Percentiles rank a stretch among this genome's conserved stretches.
Evolutionary conservation across 176 grass and related monocot genomes (phyloP).

Genomic region (Areca catechu): DNA sequence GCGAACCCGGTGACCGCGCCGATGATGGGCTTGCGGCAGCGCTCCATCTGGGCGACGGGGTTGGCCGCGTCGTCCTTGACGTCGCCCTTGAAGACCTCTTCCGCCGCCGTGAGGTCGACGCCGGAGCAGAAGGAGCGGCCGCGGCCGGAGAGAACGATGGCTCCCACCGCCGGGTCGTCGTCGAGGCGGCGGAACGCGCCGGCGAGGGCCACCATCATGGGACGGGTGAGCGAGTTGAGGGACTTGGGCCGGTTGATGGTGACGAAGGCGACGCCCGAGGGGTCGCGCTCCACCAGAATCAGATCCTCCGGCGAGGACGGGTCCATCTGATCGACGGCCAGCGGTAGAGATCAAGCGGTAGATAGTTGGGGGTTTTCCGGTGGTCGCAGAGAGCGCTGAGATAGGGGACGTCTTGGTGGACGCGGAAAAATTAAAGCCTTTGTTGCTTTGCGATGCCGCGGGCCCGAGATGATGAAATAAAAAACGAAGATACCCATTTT

Average conservation of each 20-base stretch:
- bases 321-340: no score
- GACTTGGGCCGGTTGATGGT: conserved; percentile 86
- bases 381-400: no score
- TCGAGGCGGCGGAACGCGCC: conserved; percentile 50
- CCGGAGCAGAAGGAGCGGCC: conserved; percentile 83
- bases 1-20: conserved; percentile 74
- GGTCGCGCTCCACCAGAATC: conserved; percentile 43
- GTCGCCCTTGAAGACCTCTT: conserved; percentile 89
- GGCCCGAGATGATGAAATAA: no score
- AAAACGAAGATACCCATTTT: no score
- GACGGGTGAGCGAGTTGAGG: conserved; percentile 77
- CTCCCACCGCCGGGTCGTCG: conserved; percentile 49
- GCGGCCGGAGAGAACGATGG: conserved; percentile 54
- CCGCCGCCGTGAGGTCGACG: conserved; percentile 69
- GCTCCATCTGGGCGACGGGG: conserved; percentile 61
- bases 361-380: no score
- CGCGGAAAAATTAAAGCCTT: no score
- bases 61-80: conserved; percentile 61
- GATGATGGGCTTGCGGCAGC: conserved; percentile 72
- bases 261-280: conserved; percentile 47
- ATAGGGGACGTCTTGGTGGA: no score
- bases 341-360: no score
- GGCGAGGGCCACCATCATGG: conserved; percentile 67
- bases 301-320: conserved; percentile 22
- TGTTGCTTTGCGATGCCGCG: no score